Percentiles rank a stretch among this genome's conserved stretches.
phyloP scores from a whole-genome alignment of 2,329 filamentous ascomycete genomes.

The Pseudocercospora crystallina region DNA sequence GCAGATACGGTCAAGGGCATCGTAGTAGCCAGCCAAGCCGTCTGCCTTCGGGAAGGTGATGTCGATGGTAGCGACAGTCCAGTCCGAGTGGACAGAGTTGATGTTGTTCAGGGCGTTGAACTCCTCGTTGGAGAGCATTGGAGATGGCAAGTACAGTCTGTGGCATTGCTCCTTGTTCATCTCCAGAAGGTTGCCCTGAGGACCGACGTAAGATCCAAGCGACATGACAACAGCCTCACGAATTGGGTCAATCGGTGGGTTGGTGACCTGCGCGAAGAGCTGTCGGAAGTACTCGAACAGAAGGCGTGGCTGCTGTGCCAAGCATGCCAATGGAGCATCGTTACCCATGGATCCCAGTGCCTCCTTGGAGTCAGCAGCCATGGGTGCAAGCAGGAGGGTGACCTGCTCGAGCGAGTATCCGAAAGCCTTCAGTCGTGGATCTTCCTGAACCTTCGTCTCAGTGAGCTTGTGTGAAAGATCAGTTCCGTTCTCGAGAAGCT shows the following conservation, averaged over 20 bases:
- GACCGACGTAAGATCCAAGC: slow-evolving; percentile 90
- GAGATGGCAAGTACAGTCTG: slow-evolving; percentile 80
- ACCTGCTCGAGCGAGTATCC: slow-evolving; percentile 96
- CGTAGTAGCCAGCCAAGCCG: slow-evolving; percentile 79
- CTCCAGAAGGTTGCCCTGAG: slow-evolving; percentile 90
- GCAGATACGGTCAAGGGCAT: slow-evolving; percentile 85
- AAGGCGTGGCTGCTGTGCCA: slow-evolving; percentile 84
- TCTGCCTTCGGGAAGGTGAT: slow-evolving; percentile 88
- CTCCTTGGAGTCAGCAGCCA: slow-evolving; percentile 97
- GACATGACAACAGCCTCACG: slow-evolving; percentile 98
- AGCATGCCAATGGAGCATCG: slow-evolving; percentile 86
- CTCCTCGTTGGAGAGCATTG: slow-evolving; percentile 83
- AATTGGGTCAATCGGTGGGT: slow-evolving; percentile 95
- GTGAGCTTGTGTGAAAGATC: slow-evolving; percentile 69
- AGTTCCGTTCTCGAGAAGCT: slow-evolving; percentile 56
- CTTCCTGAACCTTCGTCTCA: slow-evolving; percentile 72
- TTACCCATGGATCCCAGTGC: slow-evolving; percentile 98
- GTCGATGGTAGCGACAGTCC: slow-evolving; percentile 88
- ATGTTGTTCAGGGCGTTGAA: slow-evolving; percentile 86
- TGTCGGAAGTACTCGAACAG: slow-evolving; percentile 97
- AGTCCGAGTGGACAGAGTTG: slow-evolving; percentile 67
- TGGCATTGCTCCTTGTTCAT: slow-evolving; percentile 90
- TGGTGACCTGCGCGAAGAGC: slow-evolving; percentile 96
- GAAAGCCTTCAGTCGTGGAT: slow-evolving; percentile 79
- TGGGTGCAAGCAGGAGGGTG: slow-evolving; percentile 84